These are phyloP conservation scores for Pichia sp. DNA, from an alignment of 1,139 yeast genomes.

Conservation along the genomic window DNA sequence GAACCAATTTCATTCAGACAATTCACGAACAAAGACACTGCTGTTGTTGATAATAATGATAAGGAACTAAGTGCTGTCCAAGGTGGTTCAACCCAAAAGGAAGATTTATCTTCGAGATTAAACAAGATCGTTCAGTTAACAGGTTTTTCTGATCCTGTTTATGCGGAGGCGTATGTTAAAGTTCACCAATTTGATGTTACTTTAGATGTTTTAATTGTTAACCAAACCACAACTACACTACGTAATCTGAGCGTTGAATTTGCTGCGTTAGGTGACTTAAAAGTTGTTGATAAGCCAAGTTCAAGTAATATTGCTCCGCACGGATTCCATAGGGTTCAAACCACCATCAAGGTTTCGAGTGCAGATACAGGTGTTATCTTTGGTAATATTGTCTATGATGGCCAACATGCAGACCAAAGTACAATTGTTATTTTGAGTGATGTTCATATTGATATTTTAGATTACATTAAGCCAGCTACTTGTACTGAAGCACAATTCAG, in stretches of 20 bases:
- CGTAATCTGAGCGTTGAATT: conserved; percentile 91
- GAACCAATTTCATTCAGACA: conserved; percentile 80
- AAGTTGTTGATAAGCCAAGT: conserved; percentile 87
- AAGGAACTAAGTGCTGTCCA: conserved; percentile 41
- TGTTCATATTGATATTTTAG: conserved; percentile 94
- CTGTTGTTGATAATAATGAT: conserved; percentile 36
- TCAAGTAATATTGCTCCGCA: conserved; percentile 95
- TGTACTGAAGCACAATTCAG: conserved; percentile 90
- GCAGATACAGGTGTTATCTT: conserved; percentile 97
- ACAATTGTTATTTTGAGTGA: conserved; percentile 90
- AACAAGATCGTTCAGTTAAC: conserved; percentile 88
- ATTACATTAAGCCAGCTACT: conserved; percentile 89
- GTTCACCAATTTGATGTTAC: conserved; percentile 95
- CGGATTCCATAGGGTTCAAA: conserved; percentile 84
- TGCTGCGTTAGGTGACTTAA: conserved; percentile 93
- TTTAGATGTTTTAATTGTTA: conserved; percentile 86
- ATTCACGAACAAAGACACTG: conserved; percentile 47
- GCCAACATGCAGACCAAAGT: conserved; percentile 86
- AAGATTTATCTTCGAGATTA: conserved; percentile 66
- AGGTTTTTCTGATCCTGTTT: conserved; percentile 96
- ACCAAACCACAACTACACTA: conserved; percentile 87
- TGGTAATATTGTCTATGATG: conserved; percentile 95
- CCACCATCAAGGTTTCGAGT: conserved; percentile 89
- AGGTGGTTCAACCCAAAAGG: conserved; percentile 42
- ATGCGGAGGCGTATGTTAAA: conserved; percentile 93